These are phyloP conservation scores for Phytopythium vexans DNA, from an alignment of 352 stramenopile genomes.

Conservation along the genomic window DNA sequence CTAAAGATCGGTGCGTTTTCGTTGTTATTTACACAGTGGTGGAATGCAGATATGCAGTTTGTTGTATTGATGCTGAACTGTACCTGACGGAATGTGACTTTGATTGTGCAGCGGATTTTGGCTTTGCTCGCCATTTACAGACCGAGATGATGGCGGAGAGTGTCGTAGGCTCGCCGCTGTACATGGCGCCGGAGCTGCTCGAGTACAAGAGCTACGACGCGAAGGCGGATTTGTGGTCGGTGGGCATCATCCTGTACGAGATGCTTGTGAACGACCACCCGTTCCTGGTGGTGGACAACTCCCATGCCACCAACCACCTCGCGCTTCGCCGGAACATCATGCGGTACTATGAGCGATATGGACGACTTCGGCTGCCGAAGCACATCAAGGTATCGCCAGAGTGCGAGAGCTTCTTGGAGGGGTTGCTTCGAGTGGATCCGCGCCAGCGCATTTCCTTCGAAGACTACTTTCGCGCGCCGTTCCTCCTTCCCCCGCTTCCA, in stretches of 20 bases:
- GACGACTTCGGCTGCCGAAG: slow-evolving; percentile 43
- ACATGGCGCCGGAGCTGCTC: slow-evolving; percentile 77
- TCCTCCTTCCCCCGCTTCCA: slow-evolving; percentile 55
- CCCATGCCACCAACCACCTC: slow-evolving; percentile 76
- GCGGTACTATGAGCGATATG: slow-evolving; percentile 67
- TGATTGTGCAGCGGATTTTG: slow-evolving; percentile 54
- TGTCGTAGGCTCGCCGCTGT: slow-evolving; percentile 74
- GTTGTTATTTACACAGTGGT: too few species aligned
- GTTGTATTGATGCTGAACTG: too few species aligned
- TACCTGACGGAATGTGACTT: slow-evolving; percentile 8
- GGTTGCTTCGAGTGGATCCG: slow-evolving; percentile 57
- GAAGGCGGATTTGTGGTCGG: slow-evolving; percentile 78
- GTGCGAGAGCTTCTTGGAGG: slow-evolving; percentile 60
- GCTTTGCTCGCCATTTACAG: slow-evolving; percentile 62
- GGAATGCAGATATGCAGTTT: too few species aligned
- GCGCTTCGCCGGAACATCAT: slow-evolving; percentile 74
- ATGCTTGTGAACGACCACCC: slow-evolving; percentile 82
- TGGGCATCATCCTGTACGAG: slow-evolving; percentile 82
- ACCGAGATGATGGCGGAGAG: slow-evolving; percentile 78
- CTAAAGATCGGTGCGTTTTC: slow-evolving; percentile 73
- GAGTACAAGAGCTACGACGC: slow-evolving; percentile 87
- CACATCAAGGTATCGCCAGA: slow-evolving; percentile 56
- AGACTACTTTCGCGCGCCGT: slow-evolving; percentile 67
- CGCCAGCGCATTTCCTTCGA: slow-evolving; percentile 74
- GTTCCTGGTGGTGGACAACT: slow-evolving; percentile 72